phyloP scores from a whole-genome alignment of 192 early-diverging fungal genomes.

The Physocladia obscura region DNA sequence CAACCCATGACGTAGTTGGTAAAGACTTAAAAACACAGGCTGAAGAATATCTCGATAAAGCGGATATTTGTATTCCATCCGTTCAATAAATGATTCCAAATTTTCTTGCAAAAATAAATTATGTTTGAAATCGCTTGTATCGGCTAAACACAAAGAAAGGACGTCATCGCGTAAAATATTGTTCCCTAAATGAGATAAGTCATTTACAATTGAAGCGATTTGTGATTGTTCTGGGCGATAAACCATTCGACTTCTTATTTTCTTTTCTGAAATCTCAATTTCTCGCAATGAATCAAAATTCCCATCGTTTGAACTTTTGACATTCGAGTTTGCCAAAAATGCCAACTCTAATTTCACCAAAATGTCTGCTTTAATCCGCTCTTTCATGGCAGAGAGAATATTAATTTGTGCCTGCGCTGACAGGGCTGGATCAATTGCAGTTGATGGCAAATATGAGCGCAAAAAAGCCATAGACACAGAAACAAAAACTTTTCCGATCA shows the following conservation, averaged over 20 bases:
- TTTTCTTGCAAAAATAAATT: constrained; percentile 71
- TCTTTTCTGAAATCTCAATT: background rate
- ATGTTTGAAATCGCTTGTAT: constrained; percentile 49
- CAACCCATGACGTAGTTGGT: constrained; percentile 77
- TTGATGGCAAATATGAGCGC: constrained; percentile 71
- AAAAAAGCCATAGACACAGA: constrained; percentile 61
- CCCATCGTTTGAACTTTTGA: background rate
- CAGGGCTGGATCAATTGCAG: constrained; percentile 82
- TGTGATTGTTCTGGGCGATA: constrained; percentile 65
- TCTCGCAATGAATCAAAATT: background rate
- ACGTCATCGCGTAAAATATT: constrained; percentile 50
- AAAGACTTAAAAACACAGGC: constrained; percentile 65
- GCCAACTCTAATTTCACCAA: constrained; percentile 47
- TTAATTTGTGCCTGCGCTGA: constrained; percentile 65
- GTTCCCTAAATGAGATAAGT: constrained; percentile 56
- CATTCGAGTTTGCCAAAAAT: background rate
- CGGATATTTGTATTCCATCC: constrained; percentile 66
- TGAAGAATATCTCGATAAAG: constrained; percentile 75
- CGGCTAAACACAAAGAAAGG: constrained; percentile 44
- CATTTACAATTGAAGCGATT: constrained; percentile 65
- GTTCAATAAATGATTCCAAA: constrained; percentile 60
- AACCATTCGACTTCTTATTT: constrained; percentile 40
- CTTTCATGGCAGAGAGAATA: constrained; percentile 60
- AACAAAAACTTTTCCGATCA: constrained; percentile 61
- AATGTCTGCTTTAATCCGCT: constrained; percentile 53